Conservation (phyloP, 345 rosid species). For the Streptanthus diversifolius region DNA sequence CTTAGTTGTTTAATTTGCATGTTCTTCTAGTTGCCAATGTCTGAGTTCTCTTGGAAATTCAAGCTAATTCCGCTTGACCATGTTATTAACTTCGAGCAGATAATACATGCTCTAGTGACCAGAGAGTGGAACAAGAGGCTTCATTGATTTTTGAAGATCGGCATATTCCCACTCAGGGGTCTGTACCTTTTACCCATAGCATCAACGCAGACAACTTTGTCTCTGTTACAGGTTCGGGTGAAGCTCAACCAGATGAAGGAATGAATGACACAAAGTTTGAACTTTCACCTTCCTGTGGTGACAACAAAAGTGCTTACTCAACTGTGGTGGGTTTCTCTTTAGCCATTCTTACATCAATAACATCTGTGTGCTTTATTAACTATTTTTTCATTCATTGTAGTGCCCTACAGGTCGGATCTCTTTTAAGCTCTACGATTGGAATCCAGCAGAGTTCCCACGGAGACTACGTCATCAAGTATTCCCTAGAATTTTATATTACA, state of each 20-base stretch:
- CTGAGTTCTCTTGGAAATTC: neutral
- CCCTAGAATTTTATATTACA: slow-evolving; percentile 47
- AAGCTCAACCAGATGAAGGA: slow-evolving; percentile 44
- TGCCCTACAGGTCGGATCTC: slow-evolving; percentile 97
- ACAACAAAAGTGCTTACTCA: slow-evolving; percentile 67
- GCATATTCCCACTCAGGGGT: slow-evolving; percentile 39
- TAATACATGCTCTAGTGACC: slow-evolving; percentile 44
- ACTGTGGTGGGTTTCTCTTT: slow-evolving; percentile 58
- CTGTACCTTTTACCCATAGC: slow-evolving; percentile 51
- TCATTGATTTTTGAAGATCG: slow-evolving; percentile 59
- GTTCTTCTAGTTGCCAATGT: neutral
- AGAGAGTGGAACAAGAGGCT: slow-evolving; percentile 55
- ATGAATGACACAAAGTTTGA: slow-evolving; percentile 55
- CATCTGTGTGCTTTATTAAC: neutral
- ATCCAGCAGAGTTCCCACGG: slow-evolving; percentile 98
- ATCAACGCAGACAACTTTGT: slow-evolving; percentile 52
- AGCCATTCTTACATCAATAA: slow-evolving; percentile 10
- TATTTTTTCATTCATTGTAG: slow-evolving; percentile 44
- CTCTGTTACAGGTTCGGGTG: slow-evolving; percentile 52
- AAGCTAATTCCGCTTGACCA: neutral
- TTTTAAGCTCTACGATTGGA: slow-evolving; percentile 99
- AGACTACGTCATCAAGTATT: slow-evolving; percentile 98
- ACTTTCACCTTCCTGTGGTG: slow-evolving; percentile 54
- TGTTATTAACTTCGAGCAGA: slow-evolving; percentile 36
- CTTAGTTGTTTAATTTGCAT: slow-evolving; percentile 1